Base-by-base conservation (phyloP, 2,329 filamentous ascomycete species). In the Tolypocladium ophioglossoides region DNA sequence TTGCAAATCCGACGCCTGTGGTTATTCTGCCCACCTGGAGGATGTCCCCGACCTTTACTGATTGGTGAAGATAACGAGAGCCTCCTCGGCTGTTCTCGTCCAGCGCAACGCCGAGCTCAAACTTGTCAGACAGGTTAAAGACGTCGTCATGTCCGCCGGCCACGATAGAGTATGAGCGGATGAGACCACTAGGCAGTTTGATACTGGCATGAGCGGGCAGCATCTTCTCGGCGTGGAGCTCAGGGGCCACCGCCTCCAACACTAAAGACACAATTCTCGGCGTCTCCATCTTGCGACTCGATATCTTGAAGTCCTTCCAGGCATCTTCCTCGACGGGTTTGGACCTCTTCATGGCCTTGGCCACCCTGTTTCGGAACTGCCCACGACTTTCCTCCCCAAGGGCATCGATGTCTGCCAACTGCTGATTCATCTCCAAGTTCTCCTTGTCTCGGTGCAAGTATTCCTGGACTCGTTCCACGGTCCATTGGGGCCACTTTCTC, bases 141-240 rank as follows among this genome's bases (percentile, higher is more conserved):
- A 32, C 50, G 49, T 39, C 39, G 10, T 46, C 53, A n/a, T n/a
- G n/a, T 53, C 59, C 51, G 34, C 61, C 56, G 1, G 70, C 70
- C 0, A 85, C 77, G 38, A 87, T 69, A 0, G 83, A 86, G 62
- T 86, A 87, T 0, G 78, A 74, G 11, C 84, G 71, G 1, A 80
- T 65, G 0, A 86, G 67, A 0, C 78, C 78, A 40, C 78, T 79
- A 1, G 76, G 77, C 1, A 87, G 70, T 59, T 73, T 79, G 24
- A 87, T 61, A 40, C 77, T 75, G 0, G 78, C 79, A 61, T 86
- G 82, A 11, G 76, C 73, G 0, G 61, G 57, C 3, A 68, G 55
- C 30, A 69, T 62, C 2, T 74, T 68, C 59, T 70, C 66, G 0
- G 64, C 63, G 2, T 71, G 69, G 0, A 62, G 55, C 1, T 72